phyloP scores from a whole-genome alignment of 257 asterid genomes.

The Przewalskia tangutica region DNA sequence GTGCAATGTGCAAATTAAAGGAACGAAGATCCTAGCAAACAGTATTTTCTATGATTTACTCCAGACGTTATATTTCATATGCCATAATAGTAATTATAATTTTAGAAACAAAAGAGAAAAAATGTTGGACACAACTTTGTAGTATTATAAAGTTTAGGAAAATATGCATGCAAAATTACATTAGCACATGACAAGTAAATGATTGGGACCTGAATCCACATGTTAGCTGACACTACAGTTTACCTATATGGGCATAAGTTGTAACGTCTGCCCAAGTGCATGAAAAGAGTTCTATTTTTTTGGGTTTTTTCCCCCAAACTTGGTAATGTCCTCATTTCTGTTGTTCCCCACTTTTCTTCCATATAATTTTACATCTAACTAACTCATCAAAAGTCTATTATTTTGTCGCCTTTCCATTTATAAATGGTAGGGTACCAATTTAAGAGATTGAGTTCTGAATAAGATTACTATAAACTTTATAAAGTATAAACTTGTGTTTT shows the following conservation, averaged over 20 bases:
- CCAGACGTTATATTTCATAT: neutral
- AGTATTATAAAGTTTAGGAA: neutral
- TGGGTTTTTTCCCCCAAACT: neutral
- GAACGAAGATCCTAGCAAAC: no score
- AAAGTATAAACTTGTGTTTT: neutral
- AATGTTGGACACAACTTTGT: neutral
- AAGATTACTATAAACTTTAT: neutral
- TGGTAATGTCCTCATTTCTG: neutral
- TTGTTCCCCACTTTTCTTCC: neutral
- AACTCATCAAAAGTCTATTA: neutral
- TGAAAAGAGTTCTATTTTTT: neutral
- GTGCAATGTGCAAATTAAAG: no score
- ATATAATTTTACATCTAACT: neutral
- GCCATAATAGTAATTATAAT: neutral
- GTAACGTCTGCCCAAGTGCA: neutral
- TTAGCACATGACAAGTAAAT: neutral
- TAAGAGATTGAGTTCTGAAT: neutral
- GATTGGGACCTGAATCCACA: constrained; percentile 3
- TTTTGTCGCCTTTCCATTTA: neutral
- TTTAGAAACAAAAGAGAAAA: neutral
- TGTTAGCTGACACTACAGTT: constrained; percentile 2
- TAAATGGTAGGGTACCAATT: neutral
- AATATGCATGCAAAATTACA: neutral
- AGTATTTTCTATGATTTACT: no score
- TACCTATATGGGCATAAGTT: neutral